These are phyloP conservation scores for Diaporthe sp. DNA, from an alignment of 2,329 filamentous ascomycete species.

Conservation along the genomic window DNA sequence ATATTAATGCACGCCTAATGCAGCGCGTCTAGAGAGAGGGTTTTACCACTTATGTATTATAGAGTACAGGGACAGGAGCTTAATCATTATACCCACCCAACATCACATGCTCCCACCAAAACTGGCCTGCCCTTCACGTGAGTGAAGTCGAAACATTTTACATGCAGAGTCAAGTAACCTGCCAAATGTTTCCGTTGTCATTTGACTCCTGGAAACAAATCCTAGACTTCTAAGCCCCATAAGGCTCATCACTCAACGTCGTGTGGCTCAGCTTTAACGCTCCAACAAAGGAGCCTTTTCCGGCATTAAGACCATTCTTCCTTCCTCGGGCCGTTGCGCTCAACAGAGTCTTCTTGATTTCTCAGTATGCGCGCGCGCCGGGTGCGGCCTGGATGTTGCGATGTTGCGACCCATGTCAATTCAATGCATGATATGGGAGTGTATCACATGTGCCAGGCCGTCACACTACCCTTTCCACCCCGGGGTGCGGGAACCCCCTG, in stretches of 20 bases:
- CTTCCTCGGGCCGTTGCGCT: not conserved
- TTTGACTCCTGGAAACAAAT: not conserved
- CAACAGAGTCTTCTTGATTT: not conserved
- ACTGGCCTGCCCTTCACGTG: not conserved
- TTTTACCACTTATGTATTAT: not conserved
- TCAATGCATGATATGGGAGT: constrained; percentile 4
- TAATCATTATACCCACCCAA: constrained; percentile 3
- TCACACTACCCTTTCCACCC: constrained; percentile 1
- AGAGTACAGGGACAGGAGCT: not conserved
- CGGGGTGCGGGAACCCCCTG: not conserved
- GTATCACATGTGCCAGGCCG: constrained; percentile 24
- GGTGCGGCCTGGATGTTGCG: not conserved
- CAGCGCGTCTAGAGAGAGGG: not conserved
- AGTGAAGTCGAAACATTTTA: not conserved
- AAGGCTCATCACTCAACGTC: not conserved
- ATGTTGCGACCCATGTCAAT: not conserved
- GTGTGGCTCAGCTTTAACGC: not conserved
- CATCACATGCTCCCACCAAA: not conserved
- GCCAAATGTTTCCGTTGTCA: not conserved
- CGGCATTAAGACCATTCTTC: not conserved
- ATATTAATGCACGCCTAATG: not conserved
- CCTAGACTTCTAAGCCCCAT: not conserved
- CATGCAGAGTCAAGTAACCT: too few relatives aligned
- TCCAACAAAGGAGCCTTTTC: not conserved
- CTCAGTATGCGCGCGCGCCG: not conserved